These are phyloP conservation scores for Aspergillus bridgeri DNA, from an alignment of 495 filamentous ascomycete genomes.

Conservation along the genomic window DNA sequence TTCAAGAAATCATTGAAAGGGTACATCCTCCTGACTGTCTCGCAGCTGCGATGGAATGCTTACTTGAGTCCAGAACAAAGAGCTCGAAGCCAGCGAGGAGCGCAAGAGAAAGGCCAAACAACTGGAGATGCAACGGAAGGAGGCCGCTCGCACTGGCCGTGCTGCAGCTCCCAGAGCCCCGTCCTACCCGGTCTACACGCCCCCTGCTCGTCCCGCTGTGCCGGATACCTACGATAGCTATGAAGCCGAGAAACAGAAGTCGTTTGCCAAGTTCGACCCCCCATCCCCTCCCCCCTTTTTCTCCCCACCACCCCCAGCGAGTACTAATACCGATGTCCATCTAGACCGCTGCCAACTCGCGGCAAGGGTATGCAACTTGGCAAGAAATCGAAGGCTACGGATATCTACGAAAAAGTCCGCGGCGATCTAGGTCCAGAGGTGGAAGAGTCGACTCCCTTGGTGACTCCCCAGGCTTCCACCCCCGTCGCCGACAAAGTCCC, in stretches of 20 bases:
- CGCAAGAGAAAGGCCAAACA: conserved; percentile 98
- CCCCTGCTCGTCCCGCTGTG: conserved; percentile 66
- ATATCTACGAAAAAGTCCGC: conserved; percentile 94
- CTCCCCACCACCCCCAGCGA: conserved; percentile 11
- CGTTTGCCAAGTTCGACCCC: conserved; percentile 61
- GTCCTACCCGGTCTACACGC: conserved; percentile 84
- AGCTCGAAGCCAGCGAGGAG: conserved; percentile 95
- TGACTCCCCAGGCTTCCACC: conserved; percentile 56
- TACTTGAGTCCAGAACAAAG: conserved; percentile 72
- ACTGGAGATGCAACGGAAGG: conserved; percentile 95
- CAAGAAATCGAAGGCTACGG: conserved; percentile 94
- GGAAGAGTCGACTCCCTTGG: conserved; percentile 73
- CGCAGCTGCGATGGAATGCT: conserved; percentile 11
- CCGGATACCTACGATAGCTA: conserved; percentile 88
- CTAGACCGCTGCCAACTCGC: conserved; percentile 64
- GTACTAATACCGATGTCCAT: conserved; percentile 4
- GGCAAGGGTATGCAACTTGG: conserved; percentile 98
- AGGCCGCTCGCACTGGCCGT: conserved; percentile 63
- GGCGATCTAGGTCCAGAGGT: conserved; percentile 78
- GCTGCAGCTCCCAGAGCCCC: conserved; percentile 63
- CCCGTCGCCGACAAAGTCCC: conserved; percentile 52
- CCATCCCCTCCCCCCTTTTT: background rate
- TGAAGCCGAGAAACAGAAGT: conserved; percentile 94
- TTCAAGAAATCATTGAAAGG: conserved; percentile 94
- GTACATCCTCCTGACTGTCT: conserved; percentile 42